Evolutionary conservation across 192 early-diverging fungal genomes (phyloP), one percentile per base, ranked within the genome.

Genomic region (Dissophora globulifera): DNA sequence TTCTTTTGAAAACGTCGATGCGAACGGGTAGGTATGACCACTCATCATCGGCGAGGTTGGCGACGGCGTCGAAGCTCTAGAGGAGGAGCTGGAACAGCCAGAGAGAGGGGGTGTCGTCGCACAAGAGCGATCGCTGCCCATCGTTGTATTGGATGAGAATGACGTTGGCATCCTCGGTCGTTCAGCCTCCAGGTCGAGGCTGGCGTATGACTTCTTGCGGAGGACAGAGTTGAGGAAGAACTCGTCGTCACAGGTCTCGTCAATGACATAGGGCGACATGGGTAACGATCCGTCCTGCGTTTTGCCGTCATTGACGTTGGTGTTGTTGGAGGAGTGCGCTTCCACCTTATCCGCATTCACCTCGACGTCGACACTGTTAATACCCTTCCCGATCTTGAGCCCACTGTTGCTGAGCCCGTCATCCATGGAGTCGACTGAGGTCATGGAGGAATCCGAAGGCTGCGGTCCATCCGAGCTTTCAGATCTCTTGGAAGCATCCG

Each of bases 211-310:
- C 15, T 63, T 62, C 26, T 58, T 63, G 29, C 61, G 69, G 27
- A 74, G 69, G 25, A 74, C 69, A 16, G 69, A 74, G 48, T 74
- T 74, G 30, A 74, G 49, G 69, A 74, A 74, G 30, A 74, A 74
- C 0, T 63, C 61, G 25, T 74, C 69, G 15, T 74, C 69, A 29
- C 69, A 64, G 31, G 46, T 50, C 35, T 74, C 69, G 25, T 74
- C 69, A 54, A 74, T 74, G 53, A 74, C 48, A 40, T 74, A 74
- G 10, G 69, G 69, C 22, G 69, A 74, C 22, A 52, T 27, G 23
- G 55, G n/a, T n/a, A n/a, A n/a, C n/a, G n/a, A n/a, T n/a, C n/a
- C n/a, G n/a, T n/a, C n/a, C n/a, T n/a, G n/a, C n/a, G n/a, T n/a
- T n/a, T n/a, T n/a, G n/a, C n/a, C n/a, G n/a, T n/a, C n/a, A n/a